Conservation (phyloP, 371 early-diverging fungal genomes). For the Gilbertella persicaria region DNA sequence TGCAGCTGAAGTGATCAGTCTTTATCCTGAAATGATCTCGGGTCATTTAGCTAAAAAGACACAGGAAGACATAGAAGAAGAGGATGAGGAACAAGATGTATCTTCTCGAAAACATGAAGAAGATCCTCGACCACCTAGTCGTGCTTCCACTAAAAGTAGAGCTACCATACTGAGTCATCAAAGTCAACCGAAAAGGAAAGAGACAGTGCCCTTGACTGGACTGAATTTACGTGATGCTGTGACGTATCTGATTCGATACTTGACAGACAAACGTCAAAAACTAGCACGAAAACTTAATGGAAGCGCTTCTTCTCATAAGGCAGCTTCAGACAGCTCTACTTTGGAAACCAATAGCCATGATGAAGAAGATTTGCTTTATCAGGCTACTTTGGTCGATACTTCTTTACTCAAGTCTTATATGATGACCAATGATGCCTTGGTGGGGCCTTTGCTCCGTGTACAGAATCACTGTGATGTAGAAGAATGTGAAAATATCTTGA, state of each 20-base stretch:
- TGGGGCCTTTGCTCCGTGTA: conserved; percentile 73
- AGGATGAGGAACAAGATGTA: conserved; percentile 3
- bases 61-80: conserved; percentile 20
- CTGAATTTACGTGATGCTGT: conserved; percentile 64
- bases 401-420: conserved; percentile 70
- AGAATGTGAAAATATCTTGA: conserved; percentile 77
- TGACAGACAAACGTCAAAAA: conserved; percentile 72
- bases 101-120: conserved; percentile 6
- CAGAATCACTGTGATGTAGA: conserved; percentile 86
- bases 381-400: conserved; percentile 87
- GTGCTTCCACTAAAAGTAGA: conserved; percentile 34
- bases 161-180: conserved; percentile 26
- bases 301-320: conserved; percentile 1
- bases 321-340: conserved; percentile 10
- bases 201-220: conserved; percentile 38
- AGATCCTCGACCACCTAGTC: conserved; percentile 27
- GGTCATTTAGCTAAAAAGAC: conserved; percentile 32
- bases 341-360: conserved; percentile 16
- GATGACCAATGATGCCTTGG: conserved; percentile 39
- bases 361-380: conserved; percentile 45
- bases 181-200: conserved; percentile 17
- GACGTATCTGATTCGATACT: conserved; percentile 63
- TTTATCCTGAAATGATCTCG: conserved; percentile 78
- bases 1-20: conserved; percentile 81
- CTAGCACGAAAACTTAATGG: conserved; percentile 47